These are phyloP conservation scores for Lactifluus echinatus DNA, from an alignment of 768 basidiomycete species.

Conservation along the genomic window DNA sequence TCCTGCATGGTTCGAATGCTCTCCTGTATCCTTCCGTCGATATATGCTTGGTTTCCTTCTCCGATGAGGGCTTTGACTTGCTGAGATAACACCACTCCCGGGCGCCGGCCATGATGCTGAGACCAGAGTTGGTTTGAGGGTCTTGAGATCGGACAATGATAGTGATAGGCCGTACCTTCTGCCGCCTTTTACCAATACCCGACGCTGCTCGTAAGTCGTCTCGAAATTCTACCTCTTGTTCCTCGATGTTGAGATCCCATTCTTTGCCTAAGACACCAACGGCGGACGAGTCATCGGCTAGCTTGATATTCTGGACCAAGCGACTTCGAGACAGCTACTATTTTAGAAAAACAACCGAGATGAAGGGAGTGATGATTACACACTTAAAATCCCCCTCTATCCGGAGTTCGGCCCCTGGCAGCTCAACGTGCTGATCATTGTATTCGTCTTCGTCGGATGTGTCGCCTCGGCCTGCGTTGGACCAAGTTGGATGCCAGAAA, in stretches of 20 bases:
- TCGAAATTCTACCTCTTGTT: constrained; percentile 58
- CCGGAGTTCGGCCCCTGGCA: constrained; percentile 23
- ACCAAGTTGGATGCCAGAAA: background rate
- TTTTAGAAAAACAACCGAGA: background rate
- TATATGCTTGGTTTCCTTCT: constrained; percentile 80
- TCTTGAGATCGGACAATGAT: background rate
- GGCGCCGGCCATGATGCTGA: constrained; percentile 34
- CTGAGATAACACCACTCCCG: constrained; percentile 54
- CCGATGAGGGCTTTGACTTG: constrained; percentile 72
- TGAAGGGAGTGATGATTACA: background rate
- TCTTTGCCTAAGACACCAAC: constrained; percentile 47
- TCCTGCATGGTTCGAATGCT: constrained; percentile 81
- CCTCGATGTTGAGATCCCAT: constrained; percentile 68
- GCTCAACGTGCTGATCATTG: background rate
- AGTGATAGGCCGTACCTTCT: constrained; percentile 28
- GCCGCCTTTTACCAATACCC: constrained; percentile 49
- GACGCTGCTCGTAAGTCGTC: constrained; percentile 69
- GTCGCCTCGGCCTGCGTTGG: background rate
- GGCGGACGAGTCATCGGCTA: constrained; percentile 37
- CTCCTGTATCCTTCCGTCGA: constrained; percentile 54
- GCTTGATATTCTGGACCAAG: constrained; percentile 57
- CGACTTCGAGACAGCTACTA: constrained; percentile 36
- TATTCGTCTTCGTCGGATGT: constrained; percentile 5
- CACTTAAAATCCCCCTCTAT: constrained; percentile 53
- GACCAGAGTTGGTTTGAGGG: background rate